Evolutionary conservation across 768 basidiomycete species (phyloP).

Genomic region (Podaxis pistillaris): DNA sequence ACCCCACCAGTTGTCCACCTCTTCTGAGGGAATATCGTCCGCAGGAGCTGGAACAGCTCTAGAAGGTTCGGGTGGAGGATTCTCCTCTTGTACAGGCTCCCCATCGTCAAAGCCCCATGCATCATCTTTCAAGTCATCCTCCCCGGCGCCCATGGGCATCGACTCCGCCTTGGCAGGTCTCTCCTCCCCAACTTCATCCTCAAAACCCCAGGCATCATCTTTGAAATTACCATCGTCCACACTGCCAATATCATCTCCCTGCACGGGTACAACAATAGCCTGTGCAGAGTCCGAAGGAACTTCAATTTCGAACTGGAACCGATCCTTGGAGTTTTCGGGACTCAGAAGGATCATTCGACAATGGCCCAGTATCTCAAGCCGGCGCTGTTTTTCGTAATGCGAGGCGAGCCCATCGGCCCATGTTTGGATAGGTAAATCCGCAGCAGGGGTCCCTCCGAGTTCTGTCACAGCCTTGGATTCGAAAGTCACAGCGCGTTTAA

Average conservation of each 20-base stretch:
- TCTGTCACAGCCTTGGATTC: constrained; percentile 55
- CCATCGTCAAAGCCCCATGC: constrained; percentile 55
- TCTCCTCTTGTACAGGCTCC: not conserved
- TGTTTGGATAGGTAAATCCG: constrained; percentile 53
- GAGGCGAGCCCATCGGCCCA: constrained; percentile 70
- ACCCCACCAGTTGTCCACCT: constrained; percentile 47
- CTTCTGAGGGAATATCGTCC: constrained; percentile 25
- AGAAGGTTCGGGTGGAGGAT: not conserved
- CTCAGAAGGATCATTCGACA: constrained; percentile 54
- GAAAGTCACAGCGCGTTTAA: constrained; percentile 59
- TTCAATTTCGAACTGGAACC: constrained; percentile 42
- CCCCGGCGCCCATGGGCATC: not conserved
- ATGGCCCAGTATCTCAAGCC: constrained; percentile 63
- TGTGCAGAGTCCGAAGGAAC: constrained; percentile 28
- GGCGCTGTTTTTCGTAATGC: constrained; percentile 79
- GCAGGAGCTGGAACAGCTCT: constrained; percentile 18
- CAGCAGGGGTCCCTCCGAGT: constrained; percentile 45
- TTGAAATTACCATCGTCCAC: constrained; percentile 39
- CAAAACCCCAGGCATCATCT: constrained; percentile 34
- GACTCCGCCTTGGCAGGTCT: constrained; percentile 19
- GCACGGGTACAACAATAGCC: constrained; percentile 29
- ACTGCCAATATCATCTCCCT: constrained; percentile 21
- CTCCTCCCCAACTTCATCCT: constrained; percentile 17
- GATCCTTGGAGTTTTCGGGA: constrained; percentile 33
- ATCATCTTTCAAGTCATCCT: constrained; percentile 31